Conservation (phyloP, 495 filamentous ascomycete species). For the Hyaloscypha hepaticicola region DNA sequence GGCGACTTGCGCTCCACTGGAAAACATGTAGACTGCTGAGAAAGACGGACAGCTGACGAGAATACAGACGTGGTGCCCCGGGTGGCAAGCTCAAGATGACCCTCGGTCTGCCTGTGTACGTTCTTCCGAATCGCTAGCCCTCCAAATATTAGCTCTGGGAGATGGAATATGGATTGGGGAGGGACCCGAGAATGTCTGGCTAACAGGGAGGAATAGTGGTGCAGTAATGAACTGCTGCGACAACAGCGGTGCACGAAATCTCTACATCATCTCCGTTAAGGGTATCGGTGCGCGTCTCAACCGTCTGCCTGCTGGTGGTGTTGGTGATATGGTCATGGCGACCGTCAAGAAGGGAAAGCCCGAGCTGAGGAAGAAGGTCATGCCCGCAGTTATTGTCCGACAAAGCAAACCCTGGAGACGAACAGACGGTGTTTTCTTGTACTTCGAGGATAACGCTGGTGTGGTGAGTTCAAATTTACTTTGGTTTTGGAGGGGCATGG, state of each 20-base stretch:
- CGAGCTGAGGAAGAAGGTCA: constrained; percentile 99
- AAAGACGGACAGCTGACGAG: constrained; percentile 7
- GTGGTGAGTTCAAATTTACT: constrained; percentile 65
- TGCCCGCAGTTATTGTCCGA: constrained; percentile 96
- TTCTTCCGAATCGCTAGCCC: constrained; percentile 30
- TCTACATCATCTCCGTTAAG: constrained; percentile 99
- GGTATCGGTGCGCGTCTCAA: constrained; percentile 98
- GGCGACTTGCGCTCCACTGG: neutral
- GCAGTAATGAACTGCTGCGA: constrained; percentile 97
- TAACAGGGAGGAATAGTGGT: constrained; percentile 56
- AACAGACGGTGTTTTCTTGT: constrained; percentile 95
- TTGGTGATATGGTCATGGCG: constrained; percentile 99
- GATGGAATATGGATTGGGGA: neutral
- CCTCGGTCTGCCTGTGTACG: constrained; percentile 98
- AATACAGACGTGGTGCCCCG: constrained; percentile 76
- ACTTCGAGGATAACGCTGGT: constrained; percentile 99
- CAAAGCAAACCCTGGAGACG: constrained; percentile 99
- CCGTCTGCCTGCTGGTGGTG: constrained; percentile 94
- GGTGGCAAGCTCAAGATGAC: constrained; percentile 99
- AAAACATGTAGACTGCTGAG: neutral
- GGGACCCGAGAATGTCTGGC: neutral
- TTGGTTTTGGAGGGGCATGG: neutral
- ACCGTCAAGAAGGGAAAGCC: constrained; percentile 99
- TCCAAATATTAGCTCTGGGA: neutral
- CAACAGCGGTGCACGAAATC: constrained; percentile 97